Evolutionary conservation across 1,284 basidiomycete genomes (phyloP), one percentile per base, ranked within the genome.

Genomic region (Melanopsichium pennsylvanicum): DNA sequence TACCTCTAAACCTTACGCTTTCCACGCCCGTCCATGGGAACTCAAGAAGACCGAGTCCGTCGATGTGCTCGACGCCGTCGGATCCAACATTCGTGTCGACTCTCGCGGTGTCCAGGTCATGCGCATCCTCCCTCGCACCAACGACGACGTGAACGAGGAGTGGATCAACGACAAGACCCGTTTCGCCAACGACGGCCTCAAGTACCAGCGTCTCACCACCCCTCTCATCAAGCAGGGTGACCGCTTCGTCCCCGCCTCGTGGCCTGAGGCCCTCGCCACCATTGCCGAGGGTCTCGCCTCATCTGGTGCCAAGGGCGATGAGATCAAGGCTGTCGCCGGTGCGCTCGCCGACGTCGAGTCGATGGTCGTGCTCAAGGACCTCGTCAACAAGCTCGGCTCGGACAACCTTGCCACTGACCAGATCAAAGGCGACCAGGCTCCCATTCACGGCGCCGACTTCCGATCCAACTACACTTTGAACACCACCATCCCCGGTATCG

Each of bases 141-240:
- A 98, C 82, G 95, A 98, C 83, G 92, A 97, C 74, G 89, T 99
- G 63, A 99, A 99, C 83, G 96, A 99, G 85, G 96, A 99, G 83
- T 98, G 96, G 95, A 96, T 99, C 83, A 94, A 88, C 83, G 95
- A 99, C 87, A 98, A 98, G 87, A 95, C 95, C 2, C 90, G 96
- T 62, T 95, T 92, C 82, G 92, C 95, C 2, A 90, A 92, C 81
- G 96, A 99, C 76, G 96, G 96, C 35, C 87, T 99, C 45, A 89
- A 89, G 78, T 95, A 92, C 86, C 96, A 99, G 83, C 90, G 95
- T 31, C 85, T 99, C 76, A 97, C 94, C 13, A 90, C 89, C 1
- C 96, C 96, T 8, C 86, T 98, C 33, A 84, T 97, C 76, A 92
- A 94, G 82, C 86, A 90, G 74, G 94, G 91, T 33, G 93, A 95